Percentiles rank a stretch among this genome's conserved stretches.
phyloP scores from a whole-genome alignment of 148 eudicot species.

The Nyssa sinensis region DNA sequence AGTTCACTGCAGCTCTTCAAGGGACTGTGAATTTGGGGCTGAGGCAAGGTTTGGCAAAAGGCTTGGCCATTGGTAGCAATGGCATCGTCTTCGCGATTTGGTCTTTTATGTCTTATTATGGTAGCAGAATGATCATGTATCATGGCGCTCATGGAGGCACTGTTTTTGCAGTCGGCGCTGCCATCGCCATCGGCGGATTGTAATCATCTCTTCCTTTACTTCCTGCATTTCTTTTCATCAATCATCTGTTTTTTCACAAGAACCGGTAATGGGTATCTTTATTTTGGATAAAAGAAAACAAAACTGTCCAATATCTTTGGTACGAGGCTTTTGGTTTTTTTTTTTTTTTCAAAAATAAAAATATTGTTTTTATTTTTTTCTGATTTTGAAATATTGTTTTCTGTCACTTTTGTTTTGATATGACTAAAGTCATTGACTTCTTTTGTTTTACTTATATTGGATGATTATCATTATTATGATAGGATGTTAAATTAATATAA shows the following conservation, averaged over 20 bases:
- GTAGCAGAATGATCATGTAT: constrained; percentile 79
- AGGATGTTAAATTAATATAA: too few relatives aligned
- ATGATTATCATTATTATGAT: too few relatives aligned
- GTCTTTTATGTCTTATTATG: constrained; percentile 77
- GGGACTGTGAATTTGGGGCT: constrained; percentile 65
- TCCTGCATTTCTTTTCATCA: neutral
- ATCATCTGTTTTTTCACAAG: neutral
- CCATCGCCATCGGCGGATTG: constrained; percentile 75
- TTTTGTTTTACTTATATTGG: too few relatives aligned
- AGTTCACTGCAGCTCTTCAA: constrained; percentile 61
- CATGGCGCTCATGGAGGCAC: constrained; percentile 82
- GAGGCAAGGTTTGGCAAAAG: constrained; percentile 81
- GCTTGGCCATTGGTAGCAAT: constrained; percentile 76
- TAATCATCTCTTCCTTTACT: constrained; percentile 19
- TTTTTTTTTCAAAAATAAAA: too few relatives aligned
- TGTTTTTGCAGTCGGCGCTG: constrained; percentile 67
- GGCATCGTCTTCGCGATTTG: constrained; percentile 72
- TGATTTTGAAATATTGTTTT: too few relatives aligned
- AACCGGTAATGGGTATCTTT: neutral
- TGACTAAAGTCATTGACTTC: neutral
- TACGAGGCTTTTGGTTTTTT: too few relatives aligned
- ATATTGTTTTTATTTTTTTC: too few relatives aligned
- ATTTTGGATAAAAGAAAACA: neutral
- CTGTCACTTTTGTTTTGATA: neutral
- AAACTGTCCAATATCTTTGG: too few relatives aligned